Conservation (phyloP, 2,329 filamentous ascomycete genomes). For the Aspergillus sp. region DNA sequence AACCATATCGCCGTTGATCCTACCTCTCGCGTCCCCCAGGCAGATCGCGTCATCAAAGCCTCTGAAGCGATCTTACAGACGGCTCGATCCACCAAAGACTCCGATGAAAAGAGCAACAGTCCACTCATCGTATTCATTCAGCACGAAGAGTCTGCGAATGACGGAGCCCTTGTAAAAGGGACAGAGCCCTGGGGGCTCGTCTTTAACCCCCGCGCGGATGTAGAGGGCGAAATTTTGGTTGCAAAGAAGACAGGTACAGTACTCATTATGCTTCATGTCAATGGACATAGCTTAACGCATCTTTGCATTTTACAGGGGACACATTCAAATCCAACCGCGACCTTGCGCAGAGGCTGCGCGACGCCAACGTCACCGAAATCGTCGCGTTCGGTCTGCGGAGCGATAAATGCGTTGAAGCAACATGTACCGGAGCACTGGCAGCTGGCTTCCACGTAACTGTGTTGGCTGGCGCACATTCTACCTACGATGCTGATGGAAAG, state of each 20-base stretch:
- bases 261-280: not conserved
- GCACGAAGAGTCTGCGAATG: not conserved
- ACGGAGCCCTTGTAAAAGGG: not conserved
- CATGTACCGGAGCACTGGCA: conserved; percentile 3
- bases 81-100: not conserved
- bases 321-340: conserved; percentile 8
- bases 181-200: conserved; percentile 1
- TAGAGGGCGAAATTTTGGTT: not conserved
- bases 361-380: not conserved
- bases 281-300: not conserved
- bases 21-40: conserved; percentile 5
- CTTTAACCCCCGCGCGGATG: not conserved
- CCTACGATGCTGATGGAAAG: not conserved
- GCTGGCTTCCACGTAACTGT: conserved; percentile 5
- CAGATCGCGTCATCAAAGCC: not conserved
- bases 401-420: conserved; percentile 1
- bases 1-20: not conserved
- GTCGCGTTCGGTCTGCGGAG: conserved; percentile 3
- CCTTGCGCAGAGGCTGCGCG: not conserved
- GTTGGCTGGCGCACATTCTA: conserved; percentile 7
- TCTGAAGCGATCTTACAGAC: not conserved
- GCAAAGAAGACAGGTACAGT: conserved; percentile 2
- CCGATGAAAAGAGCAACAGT: not conserved
- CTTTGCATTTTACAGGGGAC: not conserved
- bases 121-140: not conserved